Base-by-base conservation (phyloP, 768 basidiomycete species). In the Paxillus rubicundulus region DNA sequence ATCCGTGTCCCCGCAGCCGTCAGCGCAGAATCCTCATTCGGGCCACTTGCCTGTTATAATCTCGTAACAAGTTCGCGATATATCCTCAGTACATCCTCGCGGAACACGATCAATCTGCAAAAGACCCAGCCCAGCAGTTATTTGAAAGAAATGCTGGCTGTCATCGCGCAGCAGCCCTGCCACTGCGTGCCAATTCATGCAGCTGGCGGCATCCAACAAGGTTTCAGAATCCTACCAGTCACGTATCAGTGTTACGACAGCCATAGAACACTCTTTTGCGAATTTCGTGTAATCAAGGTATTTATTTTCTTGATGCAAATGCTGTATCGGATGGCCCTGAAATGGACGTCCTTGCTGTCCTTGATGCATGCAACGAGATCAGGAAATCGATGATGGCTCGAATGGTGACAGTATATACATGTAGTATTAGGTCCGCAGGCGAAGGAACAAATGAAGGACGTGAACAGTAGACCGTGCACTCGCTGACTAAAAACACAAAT, bases 371-470 rank as follows among this genome's bases (percentile, higher is more conserved):
- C 24, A 24, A 24, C 24, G 24, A 24, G 24, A 24, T 24, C 24
- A 24, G 4, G 24, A 24, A 24, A 24, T 24, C 24, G 24, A 67
- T 67, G 61, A 55, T 57, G 59, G 58, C n/a, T 47, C 49, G 48
- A 50, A 44, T 53, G 59, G 45, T 43, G 54, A 54, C 52, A 41
- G 52, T 56, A 57, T 59, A 54, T 60, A 64, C 56, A 63, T 44
- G 57, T 50, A 54, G 43, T 63, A 40, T 56, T 70, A 59, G 24
- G 24, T 64, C 60, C 59, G 51, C 28, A 54, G 20, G 39, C n/a
- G 30, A 42, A 57, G 52, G 54, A 39, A 64, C 57, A 55, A 70
- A 61, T 41, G 57, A 68, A 56, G 67, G 67, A 68, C 53, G 55
- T 53, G 64, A 57, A 57, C 59, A 57, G 59, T 49, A 52, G 47